A percentile compares a stretch with the other conserved stretches of the same genome.
Conservation (phyloP, 2,329 filamentous ascomycete genomes). For the Fusarium sp. region DNA sequence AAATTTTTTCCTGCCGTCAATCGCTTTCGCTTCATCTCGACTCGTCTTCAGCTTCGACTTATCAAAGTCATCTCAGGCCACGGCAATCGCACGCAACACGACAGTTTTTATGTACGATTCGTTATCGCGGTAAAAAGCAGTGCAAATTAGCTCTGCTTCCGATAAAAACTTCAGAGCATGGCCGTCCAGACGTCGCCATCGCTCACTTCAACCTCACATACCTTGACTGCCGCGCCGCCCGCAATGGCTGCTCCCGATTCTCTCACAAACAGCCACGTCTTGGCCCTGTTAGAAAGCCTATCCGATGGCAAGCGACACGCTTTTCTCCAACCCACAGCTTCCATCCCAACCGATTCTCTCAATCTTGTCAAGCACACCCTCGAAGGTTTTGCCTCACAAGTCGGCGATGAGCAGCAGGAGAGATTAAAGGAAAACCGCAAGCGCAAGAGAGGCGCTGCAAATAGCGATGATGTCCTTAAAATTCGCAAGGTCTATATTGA, state of each 20-base stretch:
- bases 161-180: slow-evolving; percentile 43
- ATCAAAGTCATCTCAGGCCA: slow-evolving; percentile 9
- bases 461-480: slow-evolving; percentile 68
- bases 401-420: slow-evolving; percentile 77
- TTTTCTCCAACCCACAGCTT: slow-evolving; percentile 78
- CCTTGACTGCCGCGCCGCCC: slow-evolving; percentile 63
- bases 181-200: slow-evolving; percentile 62
- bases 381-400: slow-evolving; percentile 77
- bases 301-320: slow-evolving; percentile 69
- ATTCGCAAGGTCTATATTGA: slow-evolving; percentile 85
- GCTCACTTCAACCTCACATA: slow-evolving; percentile 71
- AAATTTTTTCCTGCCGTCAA: slow-evolving; percentile 40
- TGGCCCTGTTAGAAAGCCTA: slow-evolving; percentile 66
- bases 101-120: not conserved
- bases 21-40: slow-evolving; percentile 2
- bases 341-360: slow-evolving; percentile 75
- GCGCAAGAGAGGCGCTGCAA: slow-evolving; percentile 71
- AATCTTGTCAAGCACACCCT: slow-evolving; percentile 82
- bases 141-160: slow-evolving; percentile 24
- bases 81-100: not conserved
- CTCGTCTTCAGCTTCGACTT: slow-evolving; percentile 28
- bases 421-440: slow-evolving; percentile 78
- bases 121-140: slow-evolving; percentile 3
- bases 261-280: slow-evolving; percentile 49
- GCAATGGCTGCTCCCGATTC: slow-evolving; percentile 53